phyloP scores from a whole-genome alignment of 768 basidiomycete genomes.

The Coprinopsis sp. region DNA sequence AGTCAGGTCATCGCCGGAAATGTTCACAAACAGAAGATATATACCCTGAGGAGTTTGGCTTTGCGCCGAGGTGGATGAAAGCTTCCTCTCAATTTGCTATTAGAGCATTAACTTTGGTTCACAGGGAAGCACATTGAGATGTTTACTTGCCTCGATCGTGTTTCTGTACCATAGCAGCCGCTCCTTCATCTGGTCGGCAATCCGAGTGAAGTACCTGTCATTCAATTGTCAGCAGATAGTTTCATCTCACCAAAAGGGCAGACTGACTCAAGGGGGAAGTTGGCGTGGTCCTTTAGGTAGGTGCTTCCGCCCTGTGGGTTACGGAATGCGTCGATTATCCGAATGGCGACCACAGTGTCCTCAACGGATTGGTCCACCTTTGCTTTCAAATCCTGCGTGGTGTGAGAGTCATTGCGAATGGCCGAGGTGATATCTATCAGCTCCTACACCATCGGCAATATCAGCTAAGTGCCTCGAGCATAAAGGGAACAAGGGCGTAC shows the following conservation, averaged over 20 bases:
- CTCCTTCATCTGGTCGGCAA: conserved; percentile 68
- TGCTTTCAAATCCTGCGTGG: conserved; percentile 64
- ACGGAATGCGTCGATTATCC: conserved; percentile 73
- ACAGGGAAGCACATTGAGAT: neutral
- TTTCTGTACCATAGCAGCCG: conserved; percentile 73
- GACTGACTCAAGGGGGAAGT: conserved; percentile 77
- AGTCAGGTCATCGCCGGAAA: conserved; percentile 4
- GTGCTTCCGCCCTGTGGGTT: conserved; percentile 67
- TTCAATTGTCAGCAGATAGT: neutral
- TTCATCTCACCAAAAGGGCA: neutral
- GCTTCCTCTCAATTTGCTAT: conserved; percentile 81
- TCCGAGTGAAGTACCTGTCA: conserved; percentile 64
- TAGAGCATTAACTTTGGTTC: conserved; percentile 7
- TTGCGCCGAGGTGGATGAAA: conserved; percentile 61
- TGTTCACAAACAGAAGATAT: conserved; percentile 1
- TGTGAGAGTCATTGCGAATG: conserved; percentile 61
- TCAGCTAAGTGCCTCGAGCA: too few relatives aligned
- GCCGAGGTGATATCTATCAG: conserved; percentile 56
- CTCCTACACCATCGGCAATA: conserved; percentile 41
- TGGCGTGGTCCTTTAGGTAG: conserved; percentile 72
- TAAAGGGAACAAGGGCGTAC: conserved; percentile 27
- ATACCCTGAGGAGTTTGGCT: conserved; percentile 76
- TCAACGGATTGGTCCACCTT: conserved; percentile 77
- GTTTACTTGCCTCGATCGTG: conserved; percentile 61
- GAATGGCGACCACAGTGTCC: conserved; percentile 73